phyloP scores from a whole-genome alignment of 2,329 filamentous ascomycete genomes.

The Fusarium bactridioides region DNA sequence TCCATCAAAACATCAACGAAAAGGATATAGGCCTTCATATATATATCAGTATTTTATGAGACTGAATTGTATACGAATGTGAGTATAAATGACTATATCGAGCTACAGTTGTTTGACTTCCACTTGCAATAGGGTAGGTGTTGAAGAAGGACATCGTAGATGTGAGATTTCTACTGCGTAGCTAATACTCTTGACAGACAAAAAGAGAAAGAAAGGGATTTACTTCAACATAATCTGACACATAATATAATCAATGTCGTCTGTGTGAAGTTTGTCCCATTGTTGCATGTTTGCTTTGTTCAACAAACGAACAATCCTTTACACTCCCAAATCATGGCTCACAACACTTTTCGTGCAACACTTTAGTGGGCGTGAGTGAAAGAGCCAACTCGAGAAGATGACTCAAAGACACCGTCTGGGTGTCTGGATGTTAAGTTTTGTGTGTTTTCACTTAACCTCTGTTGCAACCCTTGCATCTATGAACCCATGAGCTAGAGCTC shows the following conservation, averaged over 20 bases:
- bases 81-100: neutral
- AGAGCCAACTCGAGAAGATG: neutral
- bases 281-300: neutral
- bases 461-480: neutral
- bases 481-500: neutral
- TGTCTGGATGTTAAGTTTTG: no score
- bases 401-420: fast-evolving
- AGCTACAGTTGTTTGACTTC: neutral
- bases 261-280: neutral
- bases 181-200: neutral
- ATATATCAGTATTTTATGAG: no score
- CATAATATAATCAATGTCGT: fast-evolving
- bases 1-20: neutral
- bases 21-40: no score
- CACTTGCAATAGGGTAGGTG: neutral
- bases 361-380: neutral
- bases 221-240: neutral
- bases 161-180: neutral
- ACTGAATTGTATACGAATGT: neutral
- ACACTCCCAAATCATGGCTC: neutral
- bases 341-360: neutral
- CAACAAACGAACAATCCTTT: fast-evolving
- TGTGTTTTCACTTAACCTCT: neutral
- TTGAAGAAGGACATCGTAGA: neutral
- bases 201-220: neutral